A percentile compares a stretch with the other conserved stretches of the same genome.
Evolutionary conservation across 2,329 filamentous ascomycete species (phyloP).

Genomic region (Ophiostoma montium): DNA sequence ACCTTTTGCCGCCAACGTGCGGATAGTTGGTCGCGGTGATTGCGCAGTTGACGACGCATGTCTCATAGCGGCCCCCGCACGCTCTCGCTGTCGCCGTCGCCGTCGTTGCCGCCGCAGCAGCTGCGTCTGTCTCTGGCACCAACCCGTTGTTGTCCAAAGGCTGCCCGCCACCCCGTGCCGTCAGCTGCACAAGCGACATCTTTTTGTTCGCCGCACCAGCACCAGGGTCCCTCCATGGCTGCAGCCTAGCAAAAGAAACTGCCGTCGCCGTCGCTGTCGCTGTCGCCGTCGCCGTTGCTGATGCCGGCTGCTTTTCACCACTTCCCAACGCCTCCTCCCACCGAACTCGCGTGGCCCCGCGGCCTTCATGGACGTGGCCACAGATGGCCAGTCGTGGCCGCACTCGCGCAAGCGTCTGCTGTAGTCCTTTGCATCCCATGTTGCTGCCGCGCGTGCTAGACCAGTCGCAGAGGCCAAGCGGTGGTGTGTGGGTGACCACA

Average conservation of each 20-base stretch:
- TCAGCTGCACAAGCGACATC: conserved; percentile 49
- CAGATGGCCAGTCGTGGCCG: conserved; percentile 52
- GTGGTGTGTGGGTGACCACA: conserved; percentile 57
- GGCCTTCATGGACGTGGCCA: conserved; percentile 56
- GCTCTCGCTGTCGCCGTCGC: not conserved
- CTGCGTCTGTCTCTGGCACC: conserved; percentile 25
- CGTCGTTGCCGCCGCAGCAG: conserved; percentile 21
- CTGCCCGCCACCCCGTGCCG: conserved; percentile 24
- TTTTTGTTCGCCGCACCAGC: conserved; percentile 42
- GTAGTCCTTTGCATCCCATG: conserved; percentile 47
- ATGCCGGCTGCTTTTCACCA: not conserved
- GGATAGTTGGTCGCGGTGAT: conserved; percentile 56
- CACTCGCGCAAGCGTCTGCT: conserved; percentile 41
- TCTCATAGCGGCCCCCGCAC: conserved; percentile 40
- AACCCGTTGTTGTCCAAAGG: conserved; percentile 18
- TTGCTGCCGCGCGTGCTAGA: conserved; percentile 21
- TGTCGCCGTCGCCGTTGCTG: no score
- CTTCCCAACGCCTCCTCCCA: not conserved
- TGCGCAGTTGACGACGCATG: conserved; percentile 67
- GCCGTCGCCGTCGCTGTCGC: conserved; percentile 30
- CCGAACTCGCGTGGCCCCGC: conserved; percentile 42
- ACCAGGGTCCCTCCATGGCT: conserved; percentile 46
- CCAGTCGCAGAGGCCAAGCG: conserved; percentile 44
- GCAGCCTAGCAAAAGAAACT: conserved; percentile 17
- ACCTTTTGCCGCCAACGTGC: conserved; percentile 44